phyloP scores from a whole-genome alignment of 148 eudicot species.

The Spergularia bocconei region DNA sequence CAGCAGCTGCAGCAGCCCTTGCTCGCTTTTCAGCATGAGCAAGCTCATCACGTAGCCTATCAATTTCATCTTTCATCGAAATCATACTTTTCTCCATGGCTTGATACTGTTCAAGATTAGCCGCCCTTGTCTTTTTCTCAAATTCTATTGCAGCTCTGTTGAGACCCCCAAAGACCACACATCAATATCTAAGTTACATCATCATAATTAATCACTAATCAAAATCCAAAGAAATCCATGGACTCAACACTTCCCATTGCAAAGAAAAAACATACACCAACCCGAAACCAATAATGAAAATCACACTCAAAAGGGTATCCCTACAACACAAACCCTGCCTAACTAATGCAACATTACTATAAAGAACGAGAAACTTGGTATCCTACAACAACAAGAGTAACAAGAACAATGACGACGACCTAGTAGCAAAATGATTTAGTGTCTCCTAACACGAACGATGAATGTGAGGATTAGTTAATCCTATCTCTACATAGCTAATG shows the following conservation, averaged over 20 bases:
- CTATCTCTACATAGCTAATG: too few relatives aligned
- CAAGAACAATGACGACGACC: not conserved
- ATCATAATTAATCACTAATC: not conserved
- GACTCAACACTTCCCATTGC: not conserved
- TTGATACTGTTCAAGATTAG: conserved; percentile 44
- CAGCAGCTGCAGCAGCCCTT: conserved; percentile 53
- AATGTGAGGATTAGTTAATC: too few relatives aligned
- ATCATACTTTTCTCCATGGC: conserved; percentile 58
- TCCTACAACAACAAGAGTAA: not conserved
- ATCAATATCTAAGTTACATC: not conserved
- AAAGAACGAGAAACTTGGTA: not conserved
- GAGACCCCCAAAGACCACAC: not conserved
- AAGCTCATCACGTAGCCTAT: conserved; percentile 57
- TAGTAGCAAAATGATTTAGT: too few relatives aligned
- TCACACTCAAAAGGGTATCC: not conserved
- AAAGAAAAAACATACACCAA: not conserved
- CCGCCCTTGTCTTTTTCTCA: conserved; percentile 55
- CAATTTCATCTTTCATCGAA: conserved; percentile 51
- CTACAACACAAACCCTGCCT: not conserved
- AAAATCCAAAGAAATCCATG: not conserved
- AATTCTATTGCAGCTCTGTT: conserved; percentile 69
- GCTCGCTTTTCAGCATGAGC: conserved; percentile 71
- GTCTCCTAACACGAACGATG: too few relatives aligned
- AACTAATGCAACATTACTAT: not conserved
- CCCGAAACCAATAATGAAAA: not conserved